A percentile compares a stretch with the other conserved stretches of the same genome.
Evolutionary conservation across 805 yeast species (phyloP).

Genomic region (Candida berthetii): DNA sequence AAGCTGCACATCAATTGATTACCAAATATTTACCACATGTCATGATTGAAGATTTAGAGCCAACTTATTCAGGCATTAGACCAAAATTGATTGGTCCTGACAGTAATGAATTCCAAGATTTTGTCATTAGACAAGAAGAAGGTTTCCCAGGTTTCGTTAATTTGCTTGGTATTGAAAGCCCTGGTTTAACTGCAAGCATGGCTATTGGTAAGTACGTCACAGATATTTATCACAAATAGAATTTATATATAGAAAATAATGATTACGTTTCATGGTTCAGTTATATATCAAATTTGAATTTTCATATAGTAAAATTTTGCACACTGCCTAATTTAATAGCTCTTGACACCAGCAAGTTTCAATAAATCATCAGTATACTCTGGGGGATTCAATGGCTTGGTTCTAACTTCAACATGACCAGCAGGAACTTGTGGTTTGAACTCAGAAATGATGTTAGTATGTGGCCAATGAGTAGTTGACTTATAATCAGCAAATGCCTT

Average conservation of each 20-base stretch:
- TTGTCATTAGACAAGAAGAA: conserved; percentile 61
- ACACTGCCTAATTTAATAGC: background rate
- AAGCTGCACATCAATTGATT: conserved; percentile 53
- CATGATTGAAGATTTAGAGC: conserved; percentile 41
- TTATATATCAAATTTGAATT: too few species aligned
- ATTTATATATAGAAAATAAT: too few species aligned
- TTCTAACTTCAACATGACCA: conserved; percentile 16
- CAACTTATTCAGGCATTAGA: conserved; percentile 77
- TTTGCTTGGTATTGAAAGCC: conserved; percentile 81
- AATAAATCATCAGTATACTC: conserved; percentile 18
- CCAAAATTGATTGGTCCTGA: conserved; percentile 61
- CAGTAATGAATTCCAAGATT: conserved; percentile 54
- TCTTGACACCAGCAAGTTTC: conserved; percentile 23
- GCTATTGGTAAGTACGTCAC: conserved; percentile 76
- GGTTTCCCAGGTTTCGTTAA: conserved; percentile 78
- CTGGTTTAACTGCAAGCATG: conserved; percentile 79
- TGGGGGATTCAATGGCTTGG: conserved; percentile 20
- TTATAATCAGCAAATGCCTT: conserved; percentile 18
- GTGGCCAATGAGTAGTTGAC: conserved; percentile 28
- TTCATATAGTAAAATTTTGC: too few species aligned
- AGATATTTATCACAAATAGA: conserved; percentile 12
- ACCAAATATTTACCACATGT: conserved; percentile 58
- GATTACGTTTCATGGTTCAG: too few species aligned
- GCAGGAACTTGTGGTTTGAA: conserved; percentile 8
- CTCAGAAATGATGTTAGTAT: conserved; percentile 15